Evolutionary conservation across 106 monocot species (phyloP), one percentile per base, ranked within the genome.

Genomic region (Triglochin maritima): DNA sequence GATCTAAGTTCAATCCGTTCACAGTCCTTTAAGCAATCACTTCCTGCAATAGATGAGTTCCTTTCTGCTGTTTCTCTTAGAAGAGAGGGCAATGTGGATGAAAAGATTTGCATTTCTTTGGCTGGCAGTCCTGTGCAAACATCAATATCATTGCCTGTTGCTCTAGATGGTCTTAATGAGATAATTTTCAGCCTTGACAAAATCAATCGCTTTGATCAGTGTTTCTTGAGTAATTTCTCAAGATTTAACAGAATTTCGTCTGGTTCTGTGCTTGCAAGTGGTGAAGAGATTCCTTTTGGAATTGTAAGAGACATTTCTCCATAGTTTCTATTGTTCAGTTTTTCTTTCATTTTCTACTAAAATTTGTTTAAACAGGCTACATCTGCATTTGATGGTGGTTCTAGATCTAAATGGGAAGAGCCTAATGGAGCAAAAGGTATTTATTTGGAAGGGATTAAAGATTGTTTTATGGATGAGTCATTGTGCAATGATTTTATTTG

Each of bases 401-500:
- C 63, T 59, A 49, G 46, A 5, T 83, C 82, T 67, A 95, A 95
- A 79, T 95, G 94, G 90, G 94, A 87, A 75, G 90, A 95, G 76
- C 94, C 94, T 65, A 83, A 85, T 83, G 94, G 94, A 58, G 87
- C 90, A 63, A 95, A 79, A 85, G 94, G 94, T 95, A 81, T 7
- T 7, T 8, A 8, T 11, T 52, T 52, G 52, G 11, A 52, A 52
- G 11, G 1, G 11, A 52, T 29, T 29, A 29, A 29, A 29, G 29
- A 29, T 29, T 29, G 29, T 29, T 29, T 29, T 29, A 1, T 29
- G 29, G 29, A 29, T 29, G 29, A 29, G 29, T 29, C 29, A 29
- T 29, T 29, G 29, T 29, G 29, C 29, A 29, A 29, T 29, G 29
- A 29, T 29, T 29, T 29, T 29, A 29, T 29, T 29, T 29, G 29